These are phyloP conservation scores for Stephanocyclus meneghinianus DNA, from an alignment of 352 stramenopile genomes.

Conservation along the genomic window DNA sequence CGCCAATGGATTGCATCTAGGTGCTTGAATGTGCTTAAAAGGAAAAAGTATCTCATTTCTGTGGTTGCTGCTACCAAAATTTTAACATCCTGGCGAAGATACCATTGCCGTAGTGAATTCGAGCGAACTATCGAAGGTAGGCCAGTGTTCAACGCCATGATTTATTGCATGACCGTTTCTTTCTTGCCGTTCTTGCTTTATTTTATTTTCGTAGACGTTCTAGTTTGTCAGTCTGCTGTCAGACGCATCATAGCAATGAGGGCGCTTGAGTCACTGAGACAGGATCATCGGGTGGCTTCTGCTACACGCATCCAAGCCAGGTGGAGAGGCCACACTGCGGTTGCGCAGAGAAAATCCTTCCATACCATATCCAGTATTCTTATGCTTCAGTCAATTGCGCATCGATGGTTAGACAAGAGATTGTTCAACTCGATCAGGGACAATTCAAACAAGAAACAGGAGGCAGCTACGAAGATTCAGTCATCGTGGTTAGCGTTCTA, in stretches of 20 bases:
- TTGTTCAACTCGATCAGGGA: neutral
- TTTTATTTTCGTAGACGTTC: neutral
- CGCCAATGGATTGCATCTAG: neutral
- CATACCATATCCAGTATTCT: neutral
- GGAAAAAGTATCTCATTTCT: neutral
- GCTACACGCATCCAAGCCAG: neutral
- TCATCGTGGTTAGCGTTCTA: neutral
- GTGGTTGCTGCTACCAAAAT: neutral
- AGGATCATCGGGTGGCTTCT: neutral
- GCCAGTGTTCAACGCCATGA: neutral
- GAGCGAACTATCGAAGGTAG: neutral
- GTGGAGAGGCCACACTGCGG: neutral
- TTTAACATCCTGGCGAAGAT: neutral
- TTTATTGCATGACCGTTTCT: neutral
- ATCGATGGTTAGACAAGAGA: neutral
- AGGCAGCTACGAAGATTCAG: neutral
- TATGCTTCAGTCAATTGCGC: neutral
- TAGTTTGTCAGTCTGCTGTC: neutral
- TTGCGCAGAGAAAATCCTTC: neutral
- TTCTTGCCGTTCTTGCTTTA: neutral
- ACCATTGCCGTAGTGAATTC: neutral
- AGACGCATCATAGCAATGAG: neutral
- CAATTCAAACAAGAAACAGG: neutral
- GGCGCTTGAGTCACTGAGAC: neutral
- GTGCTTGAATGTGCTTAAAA: neutral